Evolutionary conservation across 108 stramenopile genomes (phyloP).

Genomic region (Conticribra weissflogii): DNA sequence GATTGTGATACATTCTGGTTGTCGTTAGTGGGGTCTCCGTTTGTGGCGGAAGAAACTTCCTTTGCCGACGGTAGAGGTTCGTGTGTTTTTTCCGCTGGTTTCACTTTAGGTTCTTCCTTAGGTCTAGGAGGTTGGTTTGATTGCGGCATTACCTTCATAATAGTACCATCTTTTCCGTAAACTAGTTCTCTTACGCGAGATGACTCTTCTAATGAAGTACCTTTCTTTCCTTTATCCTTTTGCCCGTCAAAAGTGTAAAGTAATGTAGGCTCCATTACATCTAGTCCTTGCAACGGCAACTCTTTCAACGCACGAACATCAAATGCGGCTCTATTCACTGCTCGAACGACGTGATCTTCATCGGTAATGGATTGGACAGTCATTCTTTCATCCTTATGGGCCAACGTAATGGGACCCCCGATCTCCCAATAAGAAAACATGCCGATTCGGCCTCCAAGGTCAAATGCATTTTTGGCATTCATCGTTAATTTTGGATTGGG

Average conservation of each 20-base stretch:
- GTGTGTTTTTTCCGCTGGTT: not conserved
- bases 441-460: constrained; percentile 33
- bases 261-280: constrained; percentile 32
- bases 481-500: too few relatives aligned
- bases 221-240: constrained; percentile 4
- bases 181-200: constrained; percentile 19
- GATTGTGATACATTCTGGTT: too few relatives aligned
- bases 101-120: not conserved
- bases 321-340: constrained; percentile 26
- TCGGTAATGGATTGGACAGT: constrained; percentile 25
- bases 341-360: constrained; percentile 41
- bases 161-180: constrained; percentile 14
- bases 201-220: constrained; percentile 7
- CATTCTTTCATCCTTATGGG: constrained; percentile 23
- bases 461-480: constrained; percentile 7
- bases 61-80: not conserved
- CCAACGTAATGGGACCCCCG: constrained; percentile 13
- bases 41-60: not conserved
- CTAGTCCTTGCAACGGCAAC: constrained; percentile 29
- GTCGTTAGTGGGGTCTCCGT: too few relatives aligned
- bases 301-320: constrained; percentile 34
- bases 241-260: constrained; percentile 44
- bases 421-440: constrained; percentile 50
- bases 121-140: not conserved
- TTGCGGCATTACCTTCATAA: constrained; percentile 8